Conservation (phyloP, 2,329 filamentous ascomycete genomes). For the Ilyonectria mors-panacis region DNA sequence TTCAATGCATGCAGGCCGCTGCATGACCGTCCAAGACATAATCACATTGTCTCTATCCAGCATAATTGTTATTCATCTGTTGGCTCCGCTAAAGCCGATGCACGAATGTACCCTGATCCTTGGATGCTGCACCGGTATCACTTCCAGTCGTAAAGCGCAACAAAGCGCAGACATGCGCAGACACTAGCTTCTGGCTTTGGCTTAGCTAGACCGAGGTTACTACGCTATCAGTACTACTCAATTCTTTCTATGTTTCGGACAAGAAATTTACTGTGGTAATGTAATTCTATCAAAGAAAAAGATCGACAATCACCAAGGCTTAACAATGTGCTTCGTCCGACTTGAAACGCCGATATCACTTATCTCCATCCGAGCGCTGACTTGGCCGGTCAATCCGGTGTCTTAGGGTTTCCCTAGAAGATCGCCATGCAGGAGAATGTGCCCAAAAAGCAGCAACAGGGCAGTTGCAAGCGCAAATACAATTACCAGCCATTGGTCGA, state of each 20-base stretch:
- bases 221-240: background rate
- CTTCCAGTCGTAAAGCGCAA: too few species aligned
- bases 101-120: too few species aligned
- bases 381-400: conserved; percentile 3
- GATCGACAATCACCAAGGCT: background rate
- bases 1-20: too few species aligned
- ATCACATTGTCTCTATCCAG: too few species aligned
- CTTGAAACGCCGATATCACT: background rate
- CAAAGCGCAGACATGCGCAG: too few species aligned
- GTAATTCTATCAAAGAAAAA: background rate
- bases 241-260: background rate
- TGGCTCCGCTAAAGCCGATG: too few species aligned
- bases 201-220: too few species aligned
- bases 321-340: background rate
- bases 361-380: background rate
- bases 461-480: conserved; percentile 20
- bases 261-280: background rate
- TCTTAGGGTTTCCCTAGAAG: background rate
- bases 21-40: too few species aligned
- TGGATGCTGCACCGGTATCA: too few species aligned
- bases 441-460: conserved; percentile 9
- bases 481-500: conserved; percentile 1
- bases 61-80: too few species aligned
- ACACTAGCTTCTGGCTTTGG: too few species aligned
- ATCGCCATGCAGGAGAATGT: conserved; percentile 3